A percentile compares a stretch with the other conserved stretches of the same genome.
Evolutionary conservation across 345 rosid genomes (phyloP).

Genomic region (Eucalyptus melliodora): DNA sequence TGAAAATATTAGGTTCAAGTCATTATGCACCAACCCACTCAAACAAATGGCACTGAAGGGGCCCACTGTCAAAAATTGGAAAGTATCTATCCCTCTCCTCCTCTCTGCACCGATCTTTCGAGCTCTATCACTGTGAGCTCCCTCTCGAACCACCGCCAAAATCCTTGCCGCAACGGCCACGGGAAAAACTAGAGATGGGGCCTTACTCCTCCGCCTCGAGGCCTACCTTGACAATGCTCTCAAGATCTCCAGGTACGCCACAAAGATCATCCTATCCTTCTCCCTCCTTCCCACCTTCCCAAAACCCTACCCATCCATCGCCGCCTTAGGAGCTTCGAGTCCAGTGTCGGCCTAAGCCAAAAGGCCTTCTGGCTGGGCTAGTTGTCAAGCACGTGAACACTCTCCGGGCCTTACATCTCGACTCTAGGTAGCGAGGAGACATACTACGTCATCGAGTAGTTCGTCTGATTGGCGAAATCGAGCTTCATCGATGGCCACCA

Average conservation of each 20-base stretch:
- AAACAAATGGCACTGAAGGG: too few relatives aligned
- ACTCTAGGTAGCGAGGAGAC: fast-evolving
- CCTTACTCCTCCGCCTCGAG: too few relatives aligned
- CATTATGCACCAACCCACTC: too few relatives aligned
- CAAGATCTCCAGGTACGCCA: too few relatives aligned
- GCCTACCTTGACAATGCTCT: too few relatives aligned
- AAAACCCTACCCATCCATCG: too few relatives aligned
- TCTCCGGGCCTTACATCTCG: too few relatives aligned
- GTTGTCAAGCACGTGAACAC: not conserved
- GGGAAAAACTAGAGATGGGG: fast-evolving
- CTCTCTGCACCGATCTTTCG: not conserved
- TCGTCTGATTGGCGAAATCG: fast-evolving
- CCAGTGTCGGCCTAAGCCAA: fast-evolving
- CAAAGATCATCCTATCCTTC: too few relatives aligned
- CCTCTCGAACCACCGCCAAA: not conserved
- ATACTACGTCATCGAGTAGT: fast-evolving
- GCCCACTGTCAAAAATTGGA: too few relatives aligned
- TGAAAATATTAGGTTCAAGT: too few relatives aligned
- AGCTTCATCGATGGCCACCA: too few relatives aligned
- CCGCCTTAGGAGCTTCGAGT: not conserved
- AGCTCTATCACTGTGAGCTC: fast-evolving
- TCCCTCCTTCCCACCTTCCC: too few relatives aligned
- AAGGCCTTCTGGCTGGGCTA: not conserved
- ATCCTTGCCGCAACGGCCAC: not conserved
- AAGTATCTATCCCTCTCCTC: not conserved